Evolutionary conservation across 2,329 filamentous ascomycete species (phyloP).

Genomic region (Arthrobotrys entomopaga): DNA sequence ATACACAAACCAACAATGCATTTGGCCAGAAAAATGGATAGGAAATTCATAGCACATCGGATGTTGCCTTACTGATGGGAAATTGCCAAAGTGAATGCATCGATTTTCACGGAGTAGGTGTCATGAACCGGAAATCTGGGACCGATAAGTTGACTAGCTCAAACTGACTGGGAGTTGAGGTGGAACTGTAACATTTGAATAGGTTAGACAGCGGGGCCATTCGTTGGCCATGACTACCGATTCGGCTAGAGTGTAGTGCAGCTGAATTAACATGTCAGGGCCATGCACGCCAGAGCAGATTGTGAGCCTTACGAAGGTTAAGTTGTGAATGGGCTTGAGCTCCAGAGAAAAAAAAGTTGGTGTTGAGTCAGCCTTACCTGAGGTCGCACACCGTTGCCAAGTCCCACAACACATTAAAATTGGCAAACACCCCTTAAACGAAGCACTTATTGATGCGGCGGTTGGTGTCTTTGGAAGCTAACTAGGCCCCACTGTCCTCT

Average conservation of each 20-base stretch:
- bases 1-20: constrained; percentile 20
- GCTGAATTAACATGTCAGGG: constrained; percentile 34
- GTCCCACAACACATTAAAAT: constrained; percentile 34
- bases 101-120: constrained; percentile 6
- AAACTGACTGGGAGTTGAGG: constrained; percentile 10
- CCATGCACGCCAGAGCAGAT: constrained; percentile 11
- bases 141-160: constrained; percentile 20
- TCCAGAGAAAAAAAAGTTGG: constrained; percentile 21
- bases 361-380: constrained; percentile 55
- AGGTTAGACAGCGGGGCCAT: no score
- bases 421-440: neutral
- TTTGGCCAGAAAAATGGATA: constrained; percentile 22
- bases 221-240: constrained; percentile 28
- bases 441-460: constrained; percentile 6
- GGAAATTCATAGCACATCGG: constrained; percentile 36
- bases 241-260: constrained; percentile 40
- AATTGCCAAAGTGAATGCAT: no score
- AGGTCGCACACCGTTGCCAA: constrained; percentile 45
- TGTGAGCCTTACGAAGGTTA: constrained; percentile 33
- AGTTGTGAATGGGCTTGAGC: constrained; percentile 6
- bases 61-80: constrained; percentile 18
- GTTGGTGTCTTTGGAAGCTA: neutral
- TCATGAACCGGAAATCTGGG: constrained; percentile 46
- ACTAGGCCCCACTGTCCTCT: constrained; percentile 10
- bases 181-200: no score